Evolutionary conservation across 257 asterid species (phyloP).

Genomic region (Rehmannia glutinosa): DNA sequence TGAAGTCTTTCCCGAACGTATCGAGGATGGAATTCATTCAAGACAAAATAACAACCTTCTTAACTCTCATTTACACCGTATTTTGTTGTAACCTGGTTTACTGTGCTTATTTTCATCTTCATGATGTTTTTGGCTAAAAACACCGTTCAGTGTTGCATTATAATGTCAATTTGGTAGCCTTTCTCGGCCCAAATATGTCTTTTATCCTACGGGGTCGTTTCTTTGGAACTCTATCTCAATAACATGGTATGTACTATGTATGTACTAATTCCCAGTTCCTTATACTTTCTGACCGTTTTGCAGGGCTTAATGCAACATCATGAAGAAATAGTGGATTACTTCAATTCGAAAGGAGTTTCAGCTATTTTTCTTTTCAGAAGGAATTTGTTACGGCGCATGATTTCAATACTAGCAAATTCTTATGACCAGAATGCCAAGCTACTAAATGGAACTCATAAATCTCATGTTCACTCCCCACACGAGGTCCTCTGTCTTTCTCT

Average conservation of each 20-base stretch:
- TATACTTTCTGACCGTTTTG: slow-evolving; percentile 7
- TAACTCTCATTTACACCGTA: background rate
- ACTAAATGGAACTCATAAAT: slow-evolving; percentile 94
- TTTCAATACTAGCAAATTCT: slow-evolving; percentile 85
- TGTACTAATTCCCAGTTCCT: background rate
- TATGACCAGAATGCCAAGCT: slow-evolving; percentile 81
- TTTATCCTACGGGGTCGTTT: background rate
- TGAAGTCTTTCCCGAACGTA: too few relatives aligned
- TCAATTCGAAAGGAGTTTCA: slow-evolving; percentile 78
- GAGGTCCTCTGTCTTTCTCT: slow-evolving; percentile 52
- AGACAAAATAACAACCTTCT: background rate
- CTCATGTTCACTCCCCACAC: slow-evolving; percentile 78
- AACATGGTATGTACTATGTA: too few relatives aligned
- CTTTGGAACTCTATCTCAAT: too few relatives aligned
- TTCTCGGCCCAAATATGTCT: too few relatives aligned
- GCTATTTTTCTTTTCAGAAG: slow-evolving; percentile 83
- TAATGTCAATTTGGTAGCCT: background rate
- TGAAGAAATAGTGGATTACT: slow-evolving; percentile 69
- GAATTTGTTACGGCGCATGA: slow-evolving; percentile 81
- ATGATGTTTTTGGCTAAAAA: too few relatives aligned
- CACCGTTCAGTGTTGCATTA: too few relatives aligned
- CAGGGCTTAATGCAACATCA: slow-evolving; percentile 90
- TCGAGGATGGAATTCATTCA: background rate
- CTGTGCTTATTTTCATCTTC: too few relatives aligned
- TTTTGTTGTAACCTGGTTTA: background rate